These are phyloP conservation scores for Gentiana straminea DNA, from an alignment of 257 asterid genomes.

Conservation along the genomic window DNA sequence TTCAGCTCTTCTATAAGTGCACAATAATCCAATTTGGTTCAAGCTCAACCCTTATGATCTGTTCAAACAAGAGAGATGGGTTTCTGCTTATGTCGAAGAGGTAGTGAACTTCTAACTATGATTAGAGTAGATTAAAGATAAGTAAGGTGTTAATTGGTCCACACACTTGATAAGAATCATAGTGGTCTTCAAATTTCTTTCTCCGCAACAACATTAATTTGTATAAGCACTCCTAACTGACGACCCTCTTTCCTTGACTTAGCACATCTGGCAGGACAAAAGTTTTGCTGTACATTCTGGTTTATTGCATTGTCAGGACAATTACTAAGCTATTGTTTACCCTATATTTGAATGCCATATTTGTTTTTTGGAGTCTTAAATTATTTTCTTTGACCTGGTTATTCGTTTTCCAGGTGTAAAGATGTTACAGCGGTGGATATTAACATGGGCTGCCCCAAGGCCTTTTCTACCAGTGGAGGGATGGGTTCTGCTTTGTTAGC, in stretches of 20 bases:
- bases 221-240: background rate
- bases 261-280: background rate
- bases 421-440: constrained; percentile 91
- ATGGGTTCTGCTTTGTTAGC: constrained; percentile 93
- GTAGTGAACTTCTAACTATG: no score
- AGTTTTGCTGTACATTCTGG: background rate
- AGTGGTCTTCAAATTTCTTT: no score
- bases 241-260: background rate
- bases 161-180: no score
- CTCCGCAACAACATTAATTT: background rate
- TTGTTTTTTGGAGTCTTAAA: background rate
- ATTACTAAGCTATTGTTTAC: background rate
- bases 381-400: background rate
- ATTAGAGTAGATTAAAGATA: no score
- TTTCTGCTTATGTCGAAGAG: no score
- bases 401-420: constrained; percentile 47
- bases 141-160: no score
- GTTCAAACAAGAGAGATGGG: no score
- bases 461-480: constrained; percentile 92
- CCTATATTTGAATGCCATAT: background rate
- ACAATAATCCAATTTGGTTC: no score
- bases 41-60: no score
- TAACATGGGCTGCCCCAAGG: constrained; percentile 95
- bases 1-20: no score
- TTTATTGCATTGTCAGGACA: background rate